Conservation (phyloP, 2,329 filamentous ascomycete species). For the Cordyceps cicadae region DNA sequence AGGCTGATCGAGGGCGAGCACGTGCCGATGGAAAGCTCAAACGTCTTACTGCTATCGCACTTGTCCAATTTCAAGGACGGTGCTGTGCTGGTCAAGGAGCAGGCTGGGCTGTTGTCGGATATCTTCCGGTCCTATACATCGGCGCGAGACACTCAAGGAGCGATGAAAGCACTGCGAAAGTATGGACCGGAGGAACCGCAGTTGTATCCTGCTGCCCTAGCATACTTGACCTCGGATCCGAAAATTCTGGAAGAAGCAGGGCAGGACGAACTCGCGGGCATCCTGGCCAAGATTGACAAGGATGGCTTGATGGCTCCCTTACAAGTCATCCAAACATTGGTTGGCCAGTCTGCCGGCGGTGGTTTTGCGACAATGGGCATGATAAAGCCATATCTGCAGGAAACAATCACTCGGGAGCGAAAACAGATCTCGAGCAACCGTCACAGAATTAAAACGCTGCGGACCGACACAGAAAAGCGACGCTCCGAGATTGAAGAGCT, state of each 20-base stretch:
- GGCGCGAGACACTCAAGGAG: conserved; percentile 82
- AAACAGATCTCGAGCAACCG: conserved; percentile 76
- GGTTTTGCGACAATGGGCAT: conserved; percentile 92
- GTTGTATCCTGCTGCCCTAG: conserved; percentile 82
- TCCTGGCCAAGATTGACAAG: conserved; percentile 79
- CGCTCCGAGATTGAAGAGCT: conserved; percentile 71
- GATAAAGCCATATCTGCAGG: conserved; percentile 84
- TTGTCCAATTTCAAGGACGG: conserved; percentile 84
- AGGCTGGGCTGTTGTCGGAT: conserved; percentile 83
- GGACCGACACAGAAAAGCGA: conserved; percentile 72
- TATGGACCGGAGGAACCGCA: conserved; percentile 88
- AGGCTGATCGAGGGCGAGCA: conserved; percentile 74
- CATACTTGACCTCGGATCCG: conserved; percentile 85
- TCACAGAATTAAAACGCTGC: conserved; percentile 73
- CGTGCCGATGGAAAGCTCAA: conserved; percentile 85
- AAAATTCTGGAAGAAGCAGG: conserved; percentile 78
- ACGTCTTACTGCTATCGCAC: conserved; percentile 86
- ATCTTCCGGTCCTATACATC: conserved; percentile 96
- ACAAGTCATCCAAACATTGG: conserved; percentile 88
- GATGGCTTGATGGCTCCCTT: conserved; percentile 91
- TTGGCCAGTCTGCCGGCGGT: conserved; percentile 43
- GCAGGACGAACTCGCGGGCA: conserved; percentile 65
- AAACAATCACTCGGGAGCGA: conserved; percentile 81
- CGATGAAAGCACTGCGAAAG: conserved; percentile 80
- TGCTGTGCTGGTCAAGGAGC: conserved; percentile 85